Evolutionary conservation across 805 yeast genomes (phyloP), one percentile per base, ranked within the genome.

Genomic region (Metschnikowia gelsemii): DNA sequence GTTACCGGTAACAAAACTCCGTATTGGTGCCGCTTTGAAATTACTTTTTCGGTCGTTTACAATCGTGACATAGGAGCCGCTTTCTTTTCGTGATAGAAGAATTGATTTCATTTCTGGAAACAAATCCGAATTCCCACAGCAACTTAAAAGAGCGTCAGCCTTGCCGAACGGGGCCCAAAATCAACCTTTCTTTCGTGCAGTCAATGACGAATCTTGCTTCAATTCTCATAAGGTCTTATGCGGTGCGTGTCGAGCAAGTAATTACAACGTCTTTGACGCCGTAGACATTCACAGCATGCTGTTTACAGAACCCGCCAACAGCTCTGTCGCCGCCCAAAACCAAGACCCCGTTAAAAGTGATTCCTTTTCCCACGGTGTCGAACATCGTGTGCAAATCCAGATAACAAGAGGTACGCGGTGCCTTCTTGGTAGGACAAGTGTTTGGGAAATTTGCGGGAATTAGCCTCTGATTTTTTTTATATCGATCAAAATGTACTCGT

Each of bases 241-340:
- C 58, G 9, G 87, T 75, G 8, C 64, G 56, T 0, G 73, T 59
- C 2, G 84, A 79, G 55, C 82, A 76, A 2, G 80, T 70, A 18
- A 77, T 79, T 4, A 77, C 81, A 18, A 87, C 75, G 9, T 71
- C 70, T 19, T 63, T 62, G 7, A 78, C 77, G 2, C 69, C 61
- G 32, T 52, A 49, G 4, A 42, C 39, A 27, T 71, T 58, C 57
- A 76, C 80, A 8, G 82, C 78, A 29, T 84, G 58, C 58, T 81
- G 86, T 24, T 78, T 64, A 3, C 73, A 68, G 45, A 68, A 71
- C 20, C 71, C 56, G 17, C 90, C 89, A 12, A 84, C 89, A 11
- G 82, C 63, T 1, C 93, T 80, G 6, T 84, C 81, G 18, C 84
- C 91, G 27, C 96, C 96, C 34, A 84, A 64, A 17, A 87, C 71